Evolutionary conservation across 129 eudicot species (phyloP), one percentile per base, ranked within the genome.

Genomic region (Escallonia herrerae): DNA sequence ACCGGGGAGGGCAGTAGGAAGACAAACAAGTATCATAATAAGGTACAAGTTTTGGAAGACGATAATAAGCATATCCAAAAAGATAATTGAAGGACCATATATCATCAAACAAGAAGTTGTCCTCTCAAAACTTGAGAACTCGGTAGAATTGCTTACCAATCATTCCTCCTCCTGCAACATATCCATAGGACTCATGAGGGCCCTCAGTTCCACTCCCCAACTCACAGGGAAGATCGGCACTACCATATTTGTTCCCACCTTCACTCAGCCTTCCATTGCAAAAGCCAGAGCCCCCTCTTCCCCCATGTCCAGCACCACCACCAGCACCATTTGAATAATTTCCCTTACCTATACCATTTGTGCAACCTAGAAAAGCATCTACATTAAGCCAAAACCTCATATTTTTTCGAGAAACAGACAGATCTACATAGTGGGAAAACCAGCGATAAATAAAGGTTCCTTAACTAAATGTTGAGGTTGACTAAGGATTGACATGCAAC

Each of bases 271-370:
- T 72, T 68, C 96, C 96, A 71, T 72, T 70, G 76, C 56, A 89
- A 69, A 79, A 63, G 48, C 96, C 96, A 44, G 84, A 73, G 7
- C 96, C 96, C 40, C 96, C 96, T 77, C 79, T 81, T 67, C 96
- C 96, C 11, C 96, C 96, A 72, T 89, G 96, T 64, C 96, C 96
- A 74, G 95, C 96, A 60, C 96, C 96, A 69, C 87, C 96, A 60
- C 96, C 93, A 53, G 95, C 96, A 65, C 96, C 96, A 74, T 85
- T 81, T 61, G 94, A 85, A 78, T 80, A 89, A 64, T 89, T 86
- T 60, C 96, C 96, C 73, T 58, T 60, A 62, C 96, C 96, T 72
- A 85, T 65, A 72, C 96, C 96, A 56, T 80, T 89, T 66, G 72
- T 74, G 78, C 96, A 89, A 66, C 96, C 96, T 89, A 79, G 15